Evolutionary conservation across 2,329 filamentous ascomycete genomes (phyloP).

Genomic region (Pseudopyrenochaeta lycopersici): DNA sequence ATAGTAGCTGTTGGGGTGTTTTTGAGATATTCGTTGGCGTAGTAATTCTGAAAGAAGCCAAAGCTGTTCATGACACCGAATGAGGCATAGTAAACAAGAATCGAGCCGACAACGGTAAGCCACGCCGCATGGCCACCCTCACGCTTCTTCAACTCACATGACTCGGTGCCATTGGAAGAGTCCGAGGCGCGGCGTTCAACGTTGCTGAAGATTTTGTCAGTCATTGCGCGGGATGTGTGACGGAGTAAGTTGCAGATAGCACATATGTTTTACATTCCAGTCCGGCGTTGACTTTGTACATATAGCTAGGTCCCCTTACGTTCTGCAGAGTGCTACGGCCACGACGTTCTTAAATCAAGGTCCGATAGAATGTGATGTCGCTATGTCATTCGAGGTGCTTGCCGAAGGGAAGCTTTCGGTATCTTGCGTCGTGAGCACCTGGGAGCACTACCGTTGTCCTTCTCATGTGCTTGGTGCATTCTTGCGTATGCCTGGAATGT

Average conservation of each 20-base stretch:
- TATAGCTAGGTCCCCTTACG: constrained; percentile 4
- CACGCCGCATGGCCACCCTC: constrained; percentile 36
- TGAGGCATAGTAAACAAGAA: constrained; percentile 50
- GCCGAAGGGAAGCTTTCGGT: constrained; percentile 6
- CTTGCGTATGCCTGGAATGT: constrained; percentile 2
- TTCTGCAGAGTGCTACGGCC: neutral
- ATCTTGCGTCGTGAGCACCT: constrained; percentile 1
- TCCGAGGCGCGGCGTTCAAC: constrained; percentile 15
- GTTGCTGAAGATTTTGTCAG: constrained; percentile 20
- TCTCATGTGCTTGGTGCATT: neutral
- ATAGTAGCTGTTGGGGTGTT: constrained; percentile 46
- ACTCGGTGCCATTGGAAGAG: constrained; percentile 31
- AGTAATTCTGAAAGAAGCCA: constrained; percentile 58
- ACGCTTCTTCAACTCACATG: constrained; percentile 24
- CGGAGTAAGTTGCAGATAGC: neutral
- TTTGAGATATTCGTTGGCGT: constrained; percentile 46
- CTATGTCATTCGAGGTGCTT: constrained; percentile 2
- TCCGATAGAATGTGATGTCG: constrained; percentile 3
- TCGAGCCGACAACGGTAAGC: constrained; percentile 48
- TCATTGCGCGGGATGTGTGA: constrained; percentile 14
- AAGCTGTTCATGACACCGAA: constrained; percentile 54
- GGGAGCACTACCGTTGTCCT: neutral
- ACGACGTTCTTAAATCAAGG: neutral
- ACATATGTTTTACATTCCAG: constrained; percentile 7
- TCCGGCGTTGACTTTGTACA: constrained; percentile 6